A percentile compares a stretch with the other conserved stretches of the same genome.
Conservation (phyloP, 2,329 filamentous ascomycete species). For the Dothideomycetidae sp. region DNA sequence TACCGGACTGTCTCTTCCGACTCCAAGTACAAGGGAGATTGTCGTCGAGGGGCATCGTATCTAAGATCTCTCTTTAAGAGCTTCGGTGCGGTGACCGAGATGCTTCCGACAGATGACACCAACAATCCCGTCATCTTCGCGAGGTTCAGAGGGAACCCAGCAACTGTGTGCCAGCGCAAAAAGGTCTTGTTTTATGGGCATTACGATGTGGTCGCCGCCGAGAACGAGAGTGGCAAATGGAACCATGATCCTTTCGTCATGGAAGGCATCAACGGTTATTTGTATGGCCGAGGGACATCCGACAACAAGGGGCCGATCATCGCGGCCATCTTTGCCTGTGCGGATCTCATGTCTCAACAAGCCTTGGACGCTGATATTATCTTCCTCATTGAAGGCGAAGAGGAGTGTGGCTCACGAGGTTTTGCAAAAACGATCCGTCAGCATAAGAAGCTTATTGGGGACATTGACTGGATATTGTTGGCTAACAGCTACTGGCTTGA, state of each 20-base stretch:
- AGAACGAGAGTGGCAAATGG: slow-evolving; percentile 73
- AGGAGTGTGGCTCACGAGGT: slow-evolving; percentile 84
- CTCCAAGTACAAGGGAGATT: slow-evolving; percentile 77
- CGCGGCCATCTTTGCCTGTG: slow-evolving; percentile 84
- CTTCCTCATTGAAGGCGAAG: slow-evolving; percentile 92
- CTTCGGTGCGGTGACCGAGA: slow-evolving; percentile 75
- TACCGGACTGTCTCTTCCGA: slow-evolving; percentile 86
- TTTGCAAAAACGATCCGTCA: slow-evolving; percentile 71
- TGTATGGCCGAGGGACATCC: slow-evolving; percentile 90
- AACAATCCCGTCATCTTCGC: slow-evolving; percentile 91
- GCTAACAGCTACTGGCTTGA: slow-evolving; percentile 99
- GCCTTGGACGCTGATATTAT: slow-evolving; percentile 74
- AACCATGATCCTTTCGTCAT: slow-evolving; percentile 77
- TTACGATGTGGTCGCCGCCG: slow-evolving; percentile 90
- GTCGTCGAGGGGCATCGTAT: slow-evolving; percentile 81
- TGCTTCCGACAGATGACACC: slow-evolving; percentile 65
- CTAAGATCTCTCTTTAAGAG: slow-evolving; percentile 82
- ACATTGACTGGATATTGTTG: slow-evolving; percentile 84
- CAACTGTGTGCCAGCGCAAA: slow-evolving; percentile 53
- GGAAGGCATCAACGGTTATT: slow-evolving; percentile 75
- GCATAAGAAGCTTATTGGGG: slow-evolving; percentile 72
- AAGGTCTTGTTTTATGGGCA: slow-evolving; percentile 94
- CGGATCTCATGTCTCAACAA: slow-evolving; percentile 75
- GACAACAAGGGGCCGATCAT: slow-evolving; percentile 97
- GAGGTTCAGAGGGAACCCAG: slow-evolving; percentile 64